Evolutionary conservation across 2,329 filamentous ascomycete species (phyloP), one percentile per base, ranked within the genome.

Genomic region (Trichoderma hamatum): DNA sequence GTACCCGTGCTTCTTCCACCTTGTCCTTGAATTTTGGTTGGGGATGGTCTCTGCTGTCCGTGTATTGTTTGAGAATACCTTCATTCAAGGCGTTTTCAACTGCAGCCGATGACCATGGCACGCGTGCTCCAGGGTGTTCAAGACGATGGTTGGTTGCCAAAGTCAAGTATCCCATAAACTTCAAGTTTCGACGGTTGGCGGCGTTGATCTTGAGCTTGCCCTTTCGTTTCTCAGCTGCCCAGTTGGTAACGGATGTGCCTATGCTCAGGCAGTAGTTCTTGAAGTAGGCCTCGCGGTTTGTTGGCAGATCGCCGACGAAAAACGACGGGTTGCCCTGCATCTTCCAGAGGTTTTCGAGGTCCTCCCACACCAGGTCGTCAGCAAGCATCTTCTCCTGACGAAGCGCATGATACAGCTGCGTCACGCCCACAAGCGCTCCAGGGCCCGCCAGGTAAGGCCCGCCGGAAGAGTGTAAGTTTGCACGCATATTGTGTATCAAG

Each of bases 381-480:
- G 59, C 36, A 5, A 61, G 59, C 39, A 61, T 9, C 39, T 49
- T 61, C 59, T 61, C 59, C 59, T 61, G 59, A 5, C 59, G 59
- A 49, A 61, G 59, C 21, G 39, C 59, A 10, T 61, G 59, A 21
- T 61, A 61, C 24, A 61, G 59, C 39, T 61, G 59, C 19, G 59
- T 61, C 21, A 49, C 39, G 2, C 59, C 59, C 26, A 61, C 24
- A 49, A 61, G 59, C 26, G 59, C 59, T 5, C 36, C 36, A 19
- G 36, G 39, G 6, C 19, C 46, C 19, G 59, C 59, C n/a, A 43
- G 13, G 46, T 49, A 61, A 28, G 11, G 59, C 39, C 9, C 4
- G 26, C 59, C 59, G n/a, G 39, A 49, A 16, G 39, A 49, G 10
- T 61, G 59, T 28, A 61, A n/a, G 4, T 14, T 49, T 32, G 36